Base-by-base conservation (phyloP, 331 rosid genomes). In the Saraca asoca region DNA sequence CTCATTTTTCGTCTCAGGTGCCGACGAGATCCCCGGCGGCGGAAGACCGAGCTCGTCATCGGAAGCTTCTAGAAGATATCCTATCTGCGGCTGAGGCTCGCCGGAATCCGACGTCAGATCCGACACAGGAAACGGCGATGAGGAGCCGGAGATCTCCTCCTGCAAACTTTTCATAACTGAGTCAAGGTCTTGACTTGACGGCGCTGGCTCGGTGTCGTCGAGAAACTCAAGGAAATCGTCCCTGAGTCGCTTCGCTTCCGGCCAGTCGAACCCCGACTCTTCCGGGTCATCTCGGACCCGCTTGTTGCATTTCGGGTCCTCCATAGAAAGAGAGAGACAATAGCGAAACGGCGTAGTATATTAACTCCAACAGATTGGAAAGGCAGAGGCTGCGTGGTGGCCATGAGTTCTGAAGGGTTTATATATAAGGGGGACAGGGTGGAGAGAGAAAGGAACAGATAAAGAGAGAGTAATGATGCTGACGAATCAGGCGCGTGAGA, bases 11-110 rank as follows among this genome's bases (percentile, higher is more conserved):
- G 3, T 74, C 43, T 73, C 80, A 11, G 58, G 68, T 53, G 12
- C 46, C 15, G 65, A 50, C 8, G 78, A 55, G 20, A 12, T 49
- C 5, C 48, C 78, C 4, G 91, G 70, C 0, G 96, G 96, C 0
- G 96, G 96, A 11, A 90, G 70, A 0, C 96, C 96, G 0, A 90
- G 90, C 45, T 90, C 96, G 12, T 90, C 91, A 38, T 90, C 95
- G 4, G 96, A 90, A 6, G 96, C 96, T 58, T 78, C 96, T 0
- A 85, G 60, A 5, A 90, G 91, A 64, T 75, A 87, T 0, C 95
- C 89, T 3, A 87, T 82, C 76, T 85, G 85, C 42, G 94, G 86
- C 43, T 73, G 88, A 35, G 94, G 86, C 43, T 87, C 92, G 60
- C 82, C 80, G 79, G 89, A 78, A 18, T 83, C 85, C 10, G 81